phyloP scores from a whole-genome alignment of 2,329 filamentous ascomycete species.

The Venturia pyrina region DNA sequence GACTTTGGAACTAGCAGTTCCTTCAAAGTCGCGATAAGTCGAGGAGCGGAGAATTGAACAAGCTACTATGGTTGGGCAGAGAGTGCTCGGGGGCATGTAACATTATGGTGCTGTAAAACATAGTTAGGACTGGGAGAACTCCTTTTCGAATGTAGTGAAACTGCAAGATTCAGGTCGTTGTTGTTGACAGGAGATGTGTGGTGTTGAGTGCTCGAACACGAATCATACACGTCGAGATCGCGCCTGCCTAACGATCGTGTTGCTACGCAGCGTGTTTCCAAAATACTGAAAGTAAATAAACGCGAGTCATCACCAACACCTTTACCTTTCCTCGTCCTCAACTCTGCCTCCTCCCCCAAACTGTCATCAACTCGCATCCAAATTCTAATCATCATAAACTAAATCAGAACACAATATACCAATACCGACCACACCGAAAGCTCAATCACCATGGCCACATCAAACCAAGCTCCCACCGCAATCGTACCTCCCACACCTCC shows the following conservation, averaged over 20 bases:
- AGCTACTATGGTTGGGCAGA: neutral
- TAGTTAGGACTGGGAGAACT: neutral
- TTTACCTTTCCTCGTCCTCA: neutral
- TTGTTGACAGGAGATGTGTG: neutral
- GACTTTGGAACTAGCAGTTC: too few species aligned
- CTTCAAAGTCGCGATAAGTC: too few species aligned
- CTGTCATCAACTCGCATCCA: neutral
- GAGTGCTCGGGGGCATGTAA: neutral
- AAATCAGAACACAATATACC: neutral
- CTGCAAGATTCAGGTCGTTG: neutral
- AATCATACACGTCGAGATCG: neutral
- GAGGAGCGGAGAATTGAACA: too few species aligned
- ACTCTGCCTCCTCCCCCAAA: neutral
- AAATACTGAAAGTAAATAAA: neutral
- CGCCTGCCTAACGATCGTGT: neutral
- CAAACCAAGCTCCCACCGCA: slow-evolving; percentile 7
- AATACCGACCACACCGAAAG: neutral
- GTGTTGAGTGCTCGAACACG: neutral
- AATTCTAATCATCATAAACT: neutral
- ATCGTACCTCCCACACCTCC: neutral
- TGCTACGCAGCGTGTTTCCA: neutral
- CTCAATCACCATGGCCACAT: slow-evolving; percentile 2
- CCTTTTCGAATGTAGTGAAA: neutral
- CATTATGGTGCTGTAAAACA: neutral
- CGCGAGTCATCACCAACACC: neutral